Conservation (phyloP, 148 eudicot genomes). For the Beta vulgaris region DNA sequence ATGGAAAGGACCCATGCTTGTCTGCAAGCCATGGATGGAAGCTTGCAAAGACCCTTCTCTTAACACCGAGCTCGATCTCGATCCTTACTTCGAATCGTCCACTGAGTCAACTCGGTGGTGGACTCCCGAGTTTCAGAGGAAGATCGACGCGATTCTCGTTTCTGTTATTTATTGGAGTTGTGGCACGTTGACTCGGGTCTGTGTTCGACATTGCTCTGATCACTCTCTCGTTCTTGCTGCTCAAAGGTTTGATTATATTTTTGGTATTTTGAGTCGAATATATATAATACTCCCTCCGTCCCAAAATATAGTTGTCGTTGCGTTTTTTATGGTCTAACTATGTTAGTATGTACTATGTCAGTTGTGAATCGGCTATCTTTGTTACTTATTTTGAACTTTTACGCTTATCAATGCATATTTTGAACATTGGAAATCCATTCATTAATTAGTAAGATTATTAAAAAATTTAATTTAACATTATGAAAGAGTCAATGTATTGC, state of each 20-base stretch:
- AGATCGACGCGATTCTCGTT: slow-evolving; percentile 64
- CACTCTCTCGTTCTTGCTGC: slow-evolving; percentile 55
- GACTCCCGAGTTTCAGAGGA: slow-evolving; percentile 62
- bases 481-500: too few species aligned
- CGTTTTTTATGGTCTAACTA: too few species aligned
- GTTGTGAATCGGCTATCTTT: too few species aligned
- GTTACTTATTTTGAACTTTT: too few species aligned
- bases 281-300: too few species aligned
- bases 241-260: slow-evolving; percentile 43
- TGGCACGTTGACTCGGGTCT: slow-evolving; percentile 55
- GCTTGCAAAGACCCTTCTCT: slow-evolving; percentile 74
- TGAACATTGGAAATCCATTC: too few species aligned
- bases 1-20: slow-evolving; percentile 63
- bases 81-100: slow-evolving; percentile 52
- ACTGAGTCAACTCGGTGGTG: slow-evolving; percentile 71
- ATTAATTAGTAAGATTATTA: too few species aligned
- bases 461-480: too few species aligned
- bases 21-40: slow-evolving; percentile 73
- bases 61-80: slow-evolving; percentile 57
- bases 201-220: slow-evolving; percentile 85
- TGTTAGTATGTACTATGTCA: too few species aligned
- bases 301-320: too few species aligned
- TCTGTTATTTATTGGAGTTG: slow-evolving; percentile 55
- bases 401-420: too few species aligned
- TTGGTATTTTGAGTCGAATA: not conserved